Evolutionary conservation across 1,284 basidiomycete species (phyloP), one percentile per base, ranked within the genome.

Genomic region (Trichosporon ovoides): DNA sequence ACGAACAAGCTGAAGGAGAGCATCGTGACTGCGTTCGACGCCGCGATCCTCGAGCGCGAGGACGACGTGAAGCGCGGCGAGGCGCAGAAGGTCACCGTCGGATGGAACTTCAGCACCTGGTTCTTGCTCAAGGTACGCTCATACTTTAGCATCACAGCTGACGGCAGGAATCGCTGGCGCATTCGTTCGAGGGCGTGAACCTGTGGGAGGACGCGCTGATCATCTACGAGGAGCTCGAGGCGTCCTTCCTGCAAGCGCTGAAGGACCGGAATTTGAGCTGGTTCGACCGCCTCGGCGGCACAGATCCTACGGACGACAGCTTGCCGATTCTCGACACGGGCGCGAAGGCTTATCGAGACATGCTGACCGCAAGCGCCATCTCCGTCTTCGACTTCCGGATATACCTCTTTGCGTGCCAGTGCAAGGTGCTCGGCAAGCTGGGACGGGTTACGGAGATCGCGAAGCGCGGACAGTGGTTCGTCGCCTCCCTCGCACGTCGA

Each of bases 91-190:
- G 82, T 86, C 63, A 88, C 91, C 83, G 88, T 90, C 1, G 93
- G 92, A 2, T 97, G 94, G 94, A 94, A 96, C 73, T 97, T 95
- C 71, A 93, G 91, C 73, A 92, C 88, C 0, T 98, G 94, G 81
- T 96, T 97, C 75, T 85, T 93, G 36, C 80, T 94, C 31, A 97
- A 97, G 84, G 93, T 91, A 33, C 34, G 75, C 59, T 24, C 11
- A 13, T 2, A 6, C 3, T n/a, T 43, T 2, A 24, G 13, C 14
- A 31, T n/a, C n/a, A n/a, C 38, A 7, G 18, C 52, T 63, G 48
- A 49, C 60, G 24, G 12, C 72, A 97, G 91, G 96, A 98, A 85
- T 92, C 88, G 58, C 81, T 99, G 16, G 93, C 95, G 1, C 84
- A 83, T 59, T 96, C 93, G 0, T 93, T 93, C 68, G 91, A 96